These are phyloP conservation scores for Sporothrix euskadiensis DNA, from an alignment of 2,329 filamentous ascomycete species.

Conservation along the genomic window DNA sequence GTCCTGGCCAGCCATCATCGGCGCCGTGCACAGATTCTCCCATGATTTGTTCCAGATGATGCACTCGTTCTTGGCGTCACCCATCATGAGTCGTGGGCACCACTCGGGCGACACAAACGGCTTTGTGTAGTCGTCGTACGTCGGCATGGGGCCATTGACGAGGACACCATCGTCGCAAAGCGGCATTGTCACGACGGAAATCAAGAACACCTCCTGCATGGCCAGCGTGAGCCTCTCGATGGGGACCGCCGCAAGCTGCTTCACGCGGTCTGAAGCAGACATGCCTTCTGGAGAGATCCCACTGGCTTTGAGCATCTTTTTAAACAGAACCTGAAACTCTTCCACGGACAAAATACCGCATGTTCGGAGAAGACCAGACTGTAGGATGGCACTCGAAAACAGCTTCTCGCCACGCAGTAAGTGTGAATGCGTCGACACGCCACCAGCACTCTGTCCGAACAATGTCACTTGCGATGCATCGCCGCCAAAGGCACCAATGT, in stretches of 20 bases:
- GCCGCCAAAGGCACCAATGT: constrained; percentile 29
- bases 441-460: constrained; percentile 29
- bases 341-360: constrained; percentile 28
- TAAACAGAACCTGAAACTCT: constrained; percentile 28
- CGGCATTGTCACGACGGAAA: constrained; percentile 28
- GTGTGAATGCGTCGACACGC: constrained; percentile 26
- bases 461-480: constrained; percentile 24
- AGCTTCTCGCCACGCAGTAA: constrained; percentile 29
- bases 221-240: constrained; percentile 20
- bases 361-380: constrained; percentile 26
- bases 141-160: constrained; percentile 3
- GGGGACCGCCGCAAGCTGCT: constrained; percentile 1
- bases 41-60: constrained; percentile 36
- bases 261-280: neutral
- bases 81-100: constrained; percentile 33
- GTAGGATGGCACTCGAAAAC: constrained; percentile 29
- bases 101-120: constrained; percentile 20
- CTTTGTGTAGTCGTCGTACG: constrained; percentile 21
- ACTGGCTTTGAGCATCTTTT: constrained; percentile 25
- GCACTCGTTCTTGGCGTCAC: constrained; percentile 32
- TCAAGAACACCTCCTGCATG: constrained; percentile 24
- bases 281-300: constrained; percentile 4
- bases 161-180: constrained; percentile 32
- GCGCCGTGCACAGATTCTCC: constrained; percentile 2
- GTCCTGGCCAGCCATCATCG: constrained; percentile 4